Base-by-base conservation (phyloP, 352 stramenopile genomes). In the Halophytophthora polymorphica region DNA sequence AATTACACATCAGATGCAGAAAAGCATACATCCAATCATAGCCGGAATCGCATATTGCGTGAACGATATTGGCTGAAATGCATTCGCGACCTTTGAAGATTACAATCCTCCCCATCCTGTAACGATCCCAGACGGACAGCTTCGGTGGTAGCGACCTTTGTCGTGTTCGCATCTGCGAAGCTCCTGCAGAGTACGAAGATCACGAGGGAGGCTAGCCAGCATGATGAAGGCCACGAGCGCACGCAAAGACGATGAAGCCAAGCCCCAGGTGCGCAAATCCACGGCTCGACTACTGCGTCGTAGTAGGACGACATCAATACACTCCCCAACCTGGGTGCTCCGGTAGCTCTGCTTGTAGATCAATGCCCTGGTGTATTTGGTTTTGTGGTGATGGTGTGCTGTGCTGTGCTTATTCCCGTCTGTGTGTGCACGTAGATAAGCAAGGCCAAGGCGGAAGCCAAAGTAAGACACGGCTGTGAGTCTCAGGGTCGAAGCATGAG, bases 191-290 rank as follows among this genome's bases (percentile, higher is more conserved):
- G 19, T 39, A 17, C 38, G 2, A 35, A 33, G 15, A 12, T n/a
- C n/a, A n/a, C n/a, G n/a, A n/a, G n/a, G 10, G 35, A 17, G 15
- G 8, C 18, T 4, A 35, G 25, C 22, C 13, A 33, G 10, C 21
- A 60, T 60, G 40, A 73, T 78, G 60, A 78, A 57, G 53, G 50
- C 50, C 25, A 31, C 25, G 33, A 72, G 50, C 50, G 54, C 42
- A 60, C 60, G 50, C 21, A 47, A 64, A 10, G 50, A 55, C 14
- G 45, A 61, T 35, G 55, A 60, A 35, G 38, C 44, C 15, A 68
- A 68, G 14, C 39, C 49, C 5, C 49, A 55, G 55, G 61, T 65
- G 28, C n/a, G n/a, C n/a, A n/a, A n/a, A n/a, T n/a, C n/a, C n/a
- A 14, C 18, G 29, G 48, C 4, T 17, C 10, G 3, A 18, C 21